phyloP scores from a whole-genome alignment of 2,329 filamentous ascomycete species.

The Exophiala sp. region DNA sequence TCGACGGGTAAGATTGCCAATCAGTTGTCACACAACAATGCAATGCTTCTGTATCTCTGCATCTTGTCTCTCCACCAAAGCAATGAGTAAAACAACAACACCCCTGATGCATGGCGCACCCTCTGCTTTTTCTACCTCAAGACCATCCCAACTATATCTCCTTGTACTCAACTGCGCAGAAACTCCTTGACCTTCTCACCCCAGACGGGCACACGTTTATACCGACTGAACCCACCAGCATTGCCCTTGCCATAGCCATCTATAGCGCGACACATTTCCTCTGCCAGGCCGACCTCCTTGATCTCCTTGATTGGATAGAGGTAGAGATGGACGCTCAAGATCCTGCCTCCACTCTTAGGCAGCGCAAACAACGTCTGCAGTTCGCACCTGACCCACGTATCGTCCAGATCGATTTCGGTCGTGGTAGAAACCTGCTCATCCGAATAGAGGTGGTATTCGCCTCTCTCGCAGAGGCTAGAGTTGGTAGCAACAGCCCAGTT shows the following conservation, averaged over 20 bases:
- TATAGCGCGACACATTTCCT: slow-evolving; percentile 3
- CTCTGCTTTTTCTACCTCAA: too few species aligned
- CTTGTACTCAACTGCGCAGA: neutral
- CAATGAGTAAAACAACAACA: too few species aligned
- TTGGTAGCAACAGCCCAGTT: neutral
- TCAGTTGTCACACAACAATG: too few species aligned
- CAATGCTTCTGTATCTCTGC: too few species aligned
- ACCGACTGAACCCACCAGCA: neutral
- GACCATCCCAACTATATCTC: too few species aligned
- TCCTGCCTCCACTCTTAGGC: neutral
- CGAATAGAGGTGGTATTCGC: neutral
- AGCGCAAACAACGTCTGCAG: slow-evolving; percentile 1
- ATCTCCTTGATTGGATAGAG: neutral
- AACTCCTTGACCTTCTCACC: neutral
- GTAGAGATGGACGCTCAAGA: slow-evolving; percentile 1
- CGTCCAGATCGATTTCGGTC: neutral
- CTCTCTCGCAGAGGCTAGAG: neutral
- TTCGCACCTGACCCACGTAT: slow-evolving; percentile 1
- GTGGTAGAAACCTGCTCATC: neutral
- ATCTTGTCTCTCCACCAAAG: too few species aligned
- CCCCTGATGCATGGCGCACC: too few species aligned
- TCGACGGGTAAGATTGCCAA: too few species aligned
- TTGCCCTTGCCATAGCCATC: slow-evolving; percentile 1
- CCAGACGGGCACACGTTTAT: slow-evolving; percentile 1
- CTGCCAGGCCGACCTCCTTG: neutral